phyloP scores from a whole-genome alignment of 2,329 filamentous ascomycete species.

The Exophiala aquamarina region DNA sequence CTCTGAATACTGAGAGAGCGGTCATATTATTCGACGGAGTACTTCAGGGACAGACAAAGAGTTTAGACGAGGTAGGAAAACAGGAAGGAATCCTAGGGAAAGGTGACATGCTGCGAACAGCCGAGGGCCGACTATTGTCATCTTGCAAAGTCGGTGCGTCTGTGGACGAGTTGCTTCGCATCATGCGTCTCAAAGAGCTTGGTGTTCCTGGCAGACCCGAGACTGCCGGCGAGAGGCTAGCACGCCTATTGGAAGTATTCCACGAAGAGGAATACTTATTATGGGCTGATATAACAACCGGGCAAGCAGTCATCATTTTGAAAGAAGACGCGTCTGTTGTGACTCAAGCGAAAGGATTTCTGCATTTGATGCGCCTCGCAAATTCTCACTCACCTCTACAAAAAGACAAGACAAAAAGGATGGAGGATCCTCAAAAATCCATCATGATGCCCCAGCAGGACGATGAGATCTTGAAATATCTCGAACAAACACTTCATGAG shows the following conservation, averaged over 20 bases:
- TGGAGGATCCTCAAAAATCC: background rate
- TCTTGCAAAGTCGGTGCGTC: conserved; percentile 14
- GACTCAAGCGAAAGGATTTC: conserved; percentile 62
- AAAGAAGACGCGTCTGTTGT: conserved; percentile 56
- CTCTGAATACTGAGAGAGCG: conserved; percentile 81
- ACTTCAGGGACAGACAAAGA: conserved; percentile 26
- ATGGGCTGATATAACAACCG: conserved; percentile 48
- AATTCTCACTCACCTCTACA: conserved; percentile 27
- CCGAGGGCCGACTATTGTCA: background rate
- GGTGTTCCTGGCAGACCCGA: conserved; percentile 5
- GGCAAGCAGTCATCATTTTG: conserved; percentile 59
- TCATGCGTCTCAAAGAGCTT: conserved; percentile 4
- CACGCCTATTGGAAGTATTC: conserved; percentile 47
- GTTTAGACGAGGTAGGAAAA: conserved; percentile 16
- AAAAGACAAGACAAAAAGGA: background rate
- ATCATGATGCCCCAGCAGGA: background rate
- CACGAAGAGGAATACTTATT: conserved; percentile 60
- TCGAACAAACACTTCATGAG: conserved; percentile 16
- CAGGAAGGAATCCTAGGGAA: conserved; percentile 15
- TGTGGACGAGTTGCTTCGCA: conserved; percentile 10
- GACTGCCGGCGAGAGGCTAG: background rate
- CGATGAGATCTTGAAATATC: background rate
- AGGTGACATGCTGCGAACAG: background rate
- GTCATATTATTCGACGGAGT: conserved; percentile 64
- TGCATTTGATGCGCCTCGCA: conserved; percentile 46